Evolutionary conservation across 2,329 filamentous ascomycete genomes (phyloP), one percentile per base, ranked within the genome.

Genomic region (Plectosphaerella sp.): DNA sequence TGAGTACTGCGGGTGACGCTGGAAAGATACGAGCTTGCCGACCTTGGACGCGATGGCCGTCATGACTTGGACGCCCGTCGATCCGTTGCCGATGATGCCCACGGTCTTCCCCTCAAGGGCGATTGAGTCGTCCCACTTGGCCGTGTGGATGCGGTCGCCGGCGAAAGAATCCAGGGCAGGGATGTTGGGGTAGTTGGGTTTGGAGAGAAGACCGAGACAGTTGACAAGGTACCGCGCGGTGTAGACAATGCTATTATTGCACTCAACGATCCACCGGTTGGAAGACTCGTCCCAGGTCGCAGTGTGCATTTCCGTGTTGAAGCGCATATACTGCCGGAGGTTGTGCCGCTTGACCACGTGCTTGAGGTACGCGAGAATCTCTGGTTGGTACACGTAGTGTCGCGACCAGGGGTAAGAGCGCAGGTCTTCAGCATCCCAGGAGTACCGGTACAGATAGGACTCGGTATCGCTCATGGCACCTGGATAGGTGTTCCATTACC

Each of bases 141-240:
- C 63, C 3, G 71, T 71, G 54, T 76, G 73, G 35, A 64, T 66
- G 3, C 69, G 55, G 24, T 65, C 58, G 15, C 72, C 72, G 46
- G 67, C 57, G 62, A 69, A 75, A 37, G 35, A 37, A 12, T 11
- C 11, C 11, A 37, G 11, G 11, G 3, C 35, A 11, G 35, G 35
- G 35, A 37, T 37, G 15, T 37, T n/a, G 35, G 35, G 35, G 35
- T 37, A 37, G 35, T 37, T 37, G 35, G 35, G n/a, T n/a, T n/a
- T n/a, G n/a, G n/a, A n/a, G n/a, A n/a, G n/a, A n/a, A n/a, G n/a
- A n/a, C 35, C 35, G 11, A 37, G 35, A 8, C 35, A 37, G 35
- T 37, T 37, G 35, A 37, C 35, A 12, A 37, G 15, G 15, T 37
- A 37, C 7, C 35, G 11, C 11, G 35, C 35, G 35, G 4, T 11